These are phyloP conservation scores for Kurtzmaniella natalensis DNA, from an alignment of 1,139 yeast species.

Conservation along the genomic window DNA sequence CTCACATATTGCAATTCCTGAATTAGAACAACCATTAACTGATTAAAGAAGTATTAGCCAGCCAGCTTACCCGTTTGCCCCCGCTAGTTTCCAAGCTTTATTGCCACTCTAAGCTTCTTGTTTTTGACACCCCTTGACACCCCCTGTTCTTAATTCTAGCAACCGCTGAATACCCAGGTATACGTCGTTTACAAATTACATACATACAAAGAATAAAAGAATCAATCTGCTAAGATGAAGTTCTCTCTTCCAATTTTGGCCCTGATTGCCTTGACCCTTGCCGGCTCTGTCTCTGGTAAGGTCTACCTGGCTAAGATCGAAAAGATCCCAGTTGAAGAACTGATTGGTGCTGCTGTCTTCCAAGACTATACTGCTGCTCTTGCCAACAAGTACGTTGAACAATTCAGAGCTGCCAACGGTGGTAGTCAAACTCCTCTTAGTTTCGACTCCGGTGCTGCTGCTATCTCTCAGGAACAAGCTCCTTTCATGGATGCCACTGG, in stretches of 20 bases:
- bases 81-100: no score
- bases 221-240: conserved; percentile 34
- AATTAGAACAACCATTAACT: no score
- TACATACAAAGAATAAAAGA: neutral
- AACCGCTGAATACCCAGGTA: no score
- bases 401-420: conserved; percentile 41
- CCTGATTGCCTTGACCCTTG: conserved; percentile 51
- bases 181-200: no score
- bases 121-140: neutral
- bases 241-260: conserved; percentile 30
- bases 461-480: conserved; percentile 37
- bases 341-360: conserved; percentile 56
- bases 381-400: conserved; percentile 65
- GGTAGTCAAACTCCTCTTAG: conserved; percentile 15
- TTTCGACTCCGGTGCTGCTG: conserved; percentile 20
- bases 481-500: conserved; percentile 41
- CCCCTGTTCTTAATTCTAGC: neutral
- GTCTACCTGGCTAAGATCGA: conserved; percentile 59
- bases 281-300: conserved; percentile 52
- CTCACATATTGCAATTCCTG: no score
- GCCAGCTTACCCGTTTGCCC: no score
- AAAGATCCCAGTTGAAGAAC: conserved; percentile 60
- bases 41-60: no score
- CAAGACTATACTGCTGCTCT: conserved; percentile 64
- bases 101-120: no score